These are phyloP conservation scores for Leucocoprinus sp. DNA, from an alignment of 768 basidiomycete species.

Conservation along the genomic window DNA sequence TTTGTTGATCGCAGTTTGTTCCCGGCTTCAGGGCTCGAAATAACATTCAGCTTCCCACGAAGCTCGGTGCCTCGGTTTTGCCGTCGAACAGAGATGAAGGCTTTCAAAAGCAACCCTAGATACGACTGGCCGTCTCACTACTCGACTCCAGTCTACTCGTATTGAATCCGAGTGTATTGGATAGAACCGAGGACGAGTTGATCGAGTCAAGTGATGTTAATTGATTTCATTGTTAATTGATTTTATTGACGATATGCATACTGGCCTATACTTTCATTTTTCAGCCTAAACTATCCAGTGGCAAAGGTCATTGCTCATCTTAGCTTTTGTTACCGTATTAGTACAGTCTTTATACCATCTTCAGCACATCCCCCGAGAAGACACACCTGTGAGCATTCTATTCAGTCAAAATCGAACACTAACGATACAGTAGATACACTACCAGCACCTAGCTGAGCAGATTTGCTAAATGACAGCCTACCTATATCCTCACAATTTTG, in stretches of 20 bases:
- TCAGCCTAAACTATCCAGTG: neutral
- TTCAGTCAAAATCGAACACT: too few species aligned
- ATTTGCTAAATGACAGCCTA: constrained; percentile 2
- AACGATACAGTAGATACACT: too few species aligned
- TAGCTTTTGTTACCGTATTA: too few species aligned
- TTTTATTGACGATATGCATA: neutral
- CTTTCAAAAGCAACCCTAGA: too few species aligned
- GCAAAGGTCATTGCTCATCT: too few species aligned
- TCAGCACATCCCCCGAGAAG: too few species aligned
- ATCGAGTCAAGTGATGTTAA: neutral
- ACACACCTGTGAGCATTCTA: too few species aligned
- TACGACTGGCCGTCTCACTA: too few species aligned
- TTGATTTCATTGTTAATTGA: neutral
- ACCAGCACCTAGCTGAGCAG: neutral
- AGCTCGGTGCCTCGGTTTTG: neutral
- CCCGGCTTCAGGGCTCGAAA: neutral
- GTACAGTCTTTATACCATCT: too few species aligned
- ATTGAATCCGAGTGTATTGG: neutral
- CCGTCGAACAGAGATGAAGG: neutral
- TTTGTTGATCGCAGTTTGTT: neutral
- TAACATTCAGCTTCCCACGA: neutral
- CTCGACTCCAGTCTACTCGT: too few species aligned
- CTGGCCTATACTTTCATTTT: neutral
- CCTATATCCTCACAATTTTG: neutral
- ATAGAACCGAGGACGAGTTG: neutral